These are phyloP conservation scores for Dichotomocladium elegans DNA, from an alignment of 371 early-diverging fungal species.

Conservation along the genomic window DNA sequence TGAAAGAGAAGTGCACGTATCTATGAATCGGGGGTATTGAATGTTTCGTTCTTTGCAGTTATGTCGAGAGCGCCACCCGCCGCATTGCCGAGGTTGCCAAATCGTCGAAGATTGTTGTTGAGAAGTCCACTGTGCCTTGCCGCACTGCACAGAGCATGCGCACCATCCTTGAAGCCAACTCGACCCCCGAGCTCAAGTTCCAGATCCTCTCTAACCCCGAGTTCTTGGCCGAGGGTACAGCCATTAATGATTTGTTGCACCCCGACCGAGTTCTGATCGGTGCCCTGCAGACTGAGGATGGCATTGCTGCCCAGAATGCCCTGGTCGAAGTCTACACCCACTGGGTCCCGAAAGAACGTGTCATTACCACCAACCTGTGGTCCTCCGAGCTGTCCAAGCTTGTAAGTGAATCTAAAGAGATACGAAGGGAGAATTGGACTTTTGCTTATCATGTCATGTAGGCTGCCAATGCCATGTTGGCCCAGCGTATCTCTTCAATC, in stretches of 20 bases:
- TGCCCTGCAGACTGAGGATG: slow-evolving; percentile 73
- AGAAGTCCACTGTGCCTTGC: slow-evolving; percentile 96
- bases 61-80: slow-evolving; percentile 83
- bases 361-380: slow-evolving; percentile 93
- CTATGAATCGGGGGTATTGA: not conserved
- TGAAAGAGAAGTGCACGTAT: too few species aligned
- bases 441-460: slow-evolving; percentile 14
- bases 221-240: slow-evolving; percentile 95
- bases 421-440: not conserved
- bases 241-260: slow-evolving; percentile 76
- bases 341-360: slow-evolving; percentile 83
- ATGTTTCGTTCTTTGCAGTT: slow-evolving; percentile 37
- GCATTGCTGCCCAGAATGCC: slow-evolving; percentile 72
- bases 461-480: slow-evolving; percentile 94
- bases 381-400: slow-evolving; percentile 92
- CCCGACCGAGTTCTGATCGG: slow-evolving; percentile 96
- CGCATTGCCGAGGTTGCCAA: slow-evolving; percentile 85
- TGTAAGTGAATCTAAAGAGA: slow-evolving; percentile 38
- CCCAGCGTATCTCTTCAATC: slow-evolving; percentile 94
- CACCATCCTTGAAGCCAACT: slow-evolving; percentile 83
- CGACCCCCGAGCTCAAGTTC: slow-evolving; percentile 67
- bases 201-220: slow-evolving; percentile 95
- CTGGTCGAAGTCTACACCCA: slow-evolving; percentile 76
- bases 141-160: slow-evolving; percentile 90
- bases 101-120: slow-evolving; percentile 87